These are phyloP conservation scores for Trichoderma lentiforme DNA, from an alignment of 2,329 filamentous ascomycete genomes.

Conservation along the genomic window DNA sequence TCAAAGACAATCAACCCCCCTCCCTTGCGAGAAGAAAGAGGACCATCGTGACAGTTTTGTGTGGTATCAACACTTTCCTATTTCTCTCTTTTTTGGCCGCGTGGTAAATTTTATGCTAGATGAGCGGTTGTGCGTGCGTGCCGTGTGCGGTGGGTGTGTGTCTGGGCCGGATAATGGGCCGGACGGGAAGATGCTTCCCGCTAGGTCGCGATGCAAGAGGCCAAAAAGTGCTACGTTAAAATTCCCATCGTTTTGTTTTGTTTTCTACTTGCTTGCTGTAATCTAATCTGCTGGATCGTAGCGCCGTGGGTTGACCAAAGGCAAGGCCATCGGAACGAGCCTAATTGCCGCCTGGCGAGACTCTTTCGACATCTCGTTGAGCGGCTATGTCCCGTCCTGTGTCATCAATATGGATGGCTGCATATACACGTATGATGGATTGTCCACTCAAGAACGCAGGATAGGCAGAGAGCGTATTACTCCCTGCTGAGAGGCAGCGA, in stretches of 20 bases:
- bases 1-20: neutral
- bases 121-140: neutral
- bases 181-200: slow-evolving; percentile 18
- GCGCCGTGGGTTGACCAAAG: neutral
- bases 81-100: neutral
- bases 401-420: neutral
- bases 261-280: neutral
- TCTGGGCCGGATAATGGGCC: slow-evolving; percentile 18
- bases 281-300: neutral
- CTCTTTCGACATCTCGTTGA: neutral
- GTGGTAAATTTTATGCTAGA: neutral
- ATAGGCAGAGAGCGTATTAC: neutral
- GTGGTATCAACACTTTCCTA: neutral
- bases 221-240: neutral
- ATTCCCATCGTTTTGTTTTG: neutral
- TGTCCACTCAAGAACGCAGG: neutral
- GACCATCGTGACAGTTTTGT: neutral
- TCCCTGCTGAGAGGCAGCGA: neutral
- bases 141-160: slow-evolving; percentile 1
- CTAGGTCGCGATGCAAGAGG: slow-evolving; percentile 11
- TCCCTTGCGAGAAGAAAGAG: neutral
- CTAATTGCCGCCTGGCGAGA: neutral
- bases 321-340: neutral
- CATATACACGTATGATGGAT: neutral
- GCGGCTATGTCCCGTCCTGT: slow-evolving; percentile 4